A percentile compares a stretch with the other conserved stretches of the same genome.
Evolutionary conservation across 2,329 filamentous ascomycete species (phyloP).

Genomic region (Alternaria sp.): DNA sequence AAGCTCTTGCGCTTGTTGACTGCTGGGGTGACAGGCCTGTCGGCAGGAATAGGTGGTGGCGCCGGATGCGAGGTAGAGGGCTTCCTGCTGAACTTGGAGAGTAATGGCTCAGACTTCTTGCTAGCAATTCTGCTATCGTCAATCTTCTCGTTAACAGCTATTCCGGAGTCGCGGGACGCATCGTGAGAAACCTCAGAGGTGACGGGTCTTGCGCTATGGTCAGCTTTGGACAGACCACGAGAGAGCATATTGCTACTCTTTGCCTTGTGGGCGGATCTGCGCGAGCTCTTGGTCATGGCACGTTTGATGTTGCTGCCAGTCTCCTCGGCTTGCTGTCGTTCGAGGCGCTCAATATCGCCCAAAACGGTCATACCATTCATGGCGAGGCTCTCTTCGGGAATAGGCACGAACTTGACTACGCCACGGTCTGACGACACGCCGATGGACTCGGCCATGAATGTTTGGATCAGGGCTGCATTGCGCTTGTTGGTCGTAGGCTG

Average conservation of each 20-base stretch:
- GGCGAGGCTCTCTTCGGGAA: conserved; percentile 75
- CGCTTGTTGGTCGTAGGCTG: conserved; percentile 80
- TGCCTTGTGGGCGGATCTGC: conserved; percentile 43
- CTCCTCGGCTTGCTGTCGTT: conserved; percentile 55
- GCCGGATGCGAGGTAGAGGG: conserved; percentile 22
- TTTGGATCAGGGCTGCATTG: conserved; percentile 79
- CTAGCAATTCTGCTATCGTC: conserved; percentile 30
- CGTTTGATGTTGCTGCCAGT: conserved; percentile 54
- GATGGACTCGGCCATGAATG: conserved; percentile 75
- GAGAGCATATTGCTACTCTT: conserved; percentile 50
- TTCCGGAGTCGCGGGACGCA: conserved; percentile 47
- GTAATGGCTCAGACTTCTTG: conserved; percentile 36
- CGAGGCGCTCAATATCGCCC: conserved; percentile 70
- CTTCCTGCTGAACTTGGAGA: conserved; percentile 32
- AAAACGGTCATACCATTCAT: conserved; percentile 74
- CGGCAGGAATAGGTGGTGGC: conserved; percentile 45
- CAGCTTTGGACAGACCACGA: conserved; percentile 43
- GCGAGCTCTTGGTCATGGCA: conserved; percentile 50
- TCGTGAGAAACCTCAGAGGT: conserved; percentile 46
- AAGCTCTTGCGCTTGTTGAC: conserved; percentile 59
- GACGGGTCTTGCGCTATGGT: conserved; percentile 32
- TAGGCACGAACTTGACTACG: conserved; percentile 74
- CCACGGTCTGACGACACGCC: conserved; percentile 72
- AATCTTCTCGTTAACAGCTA: conserved; percentile 42
- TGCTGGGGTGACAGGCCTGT: conserved; percentile 40